phyloP scores from a whole-genome alignment of 2,329 filamentous ascomycete species.

The Neonectria sp. region DNA sequence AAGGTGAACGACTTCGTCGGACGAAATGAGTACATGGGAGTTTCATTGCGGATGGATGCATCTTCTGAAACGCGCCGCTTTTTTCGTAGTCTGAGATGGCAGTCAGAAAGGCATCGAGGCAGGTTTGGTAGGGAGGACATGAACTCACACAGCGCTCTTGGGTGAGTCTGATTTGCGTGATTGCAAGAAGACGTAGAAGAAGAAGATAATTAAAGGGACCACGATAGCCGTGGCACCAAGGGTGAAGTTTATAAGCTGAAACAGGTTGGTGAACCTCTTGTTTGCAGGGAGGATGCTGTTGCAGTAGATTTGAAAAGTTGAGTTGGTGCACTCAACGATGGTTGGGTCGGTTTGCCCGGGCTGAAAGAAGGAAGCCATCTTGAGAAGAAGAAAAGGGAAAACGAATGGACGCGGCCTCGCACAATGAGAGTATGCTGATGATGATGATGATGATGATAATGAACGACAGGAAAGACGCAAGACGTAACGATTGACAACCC shows the following conservation, averaged over 20 bases:
- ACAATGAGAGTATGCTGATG: conserved; percentile 4
- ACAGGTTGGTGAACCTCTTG: conserved; percentile 10
- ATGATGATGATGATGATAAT: not conserved
- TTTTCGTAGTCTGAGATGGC: not conserved
- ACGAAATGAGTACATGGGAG: conserved; percentile 25
- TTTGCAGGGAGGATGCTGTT: conserved; percentile 18
- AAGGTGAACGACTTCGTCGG: conserved; percentile 29
- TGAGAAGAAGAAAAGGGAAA: conserved; percentile 4
- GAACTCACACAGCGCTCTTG: conserved; percentile 6
- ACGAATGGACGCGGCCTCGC: conserved; percentile 17
- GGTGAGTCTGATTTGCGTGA: conserved; percentile 1
- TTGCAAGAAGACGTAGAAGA: conserved; percentile 9
- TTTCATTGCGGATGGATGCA: not conserved
- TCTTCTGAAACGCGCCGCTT: conserved; percentile 8
- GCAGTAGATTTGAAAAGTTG: conserved; percentile 24
- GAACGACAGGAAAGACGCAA: conserved; percentile 1
- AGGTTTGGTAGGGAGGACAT: not conserved
- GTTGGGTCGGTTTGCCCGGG: conserved; percentile 20
- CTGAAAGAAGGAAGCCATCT: conserved; percentile 31
- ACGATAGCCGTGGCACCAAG: conserved; percentile 16
- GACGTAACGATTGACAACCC: conserved; percentile 10
- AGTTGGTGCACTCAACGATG: conserved; percentile 13
- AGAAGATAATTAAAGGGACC: conserved; percentile 21
- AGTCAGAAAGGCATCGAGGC: not conserved
- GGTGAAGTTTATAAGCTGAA: conserved; percentile 23